Percentiles rank a stretch among this genome's conserved stretches.
Evolutionary conservation across 2,329 filamentous ascomycete species (phyloP).

Genomic region (Clonostachys solani): DNA sequence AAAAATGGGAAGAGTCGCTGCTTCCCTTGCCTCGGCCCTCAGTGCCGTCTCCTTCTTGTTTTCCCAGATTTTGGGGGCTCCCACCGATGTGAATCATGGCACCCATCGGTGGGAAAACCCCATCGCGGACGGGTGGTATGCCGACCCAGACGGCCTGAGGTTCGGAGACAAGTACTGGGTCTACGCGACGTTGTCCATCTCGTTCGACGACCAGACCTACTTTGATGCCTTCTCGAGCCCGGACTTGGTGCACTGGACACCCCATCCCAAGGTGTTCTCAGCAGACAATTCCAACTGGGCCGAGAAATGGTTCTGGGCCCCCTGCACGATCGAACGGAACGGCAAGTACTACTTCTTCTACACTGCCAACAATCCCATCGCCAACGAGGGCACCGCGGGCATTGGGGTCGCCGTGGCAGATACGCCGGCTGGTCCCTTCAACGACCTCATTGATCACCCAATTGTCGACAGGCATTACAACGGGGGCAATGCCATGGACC

Average conservation of each 20-base stretch:
- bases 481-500: constrained; percentile 5
- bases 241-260: constrained; percentile 3
- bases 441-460: constrained; percentile 3
- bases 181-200: constrained; percentile 3
- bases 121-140: constrained; percentile 5
- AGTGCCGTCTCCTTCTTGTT: too few relatives aligned
- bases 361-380: constrained; percentile 6
- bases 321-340: constrained; percentile 12
- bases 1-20: too few relatives aligned
- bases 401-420: constrained; percentile 4
- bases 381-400: constrained; percentile 1
- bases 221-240: constrained; percentile 6
- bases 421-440: constrained; percentile 3
- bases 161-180: constrained; percentile 6
- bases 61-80: too few relatives aligned
- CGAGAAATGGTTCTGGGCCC: constrained; percentile 6
- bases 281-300: constrained; percentile 3
- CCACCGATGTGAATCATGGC: neutral
- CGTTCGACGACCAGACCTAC: constrained; percentile 2
- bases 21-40: too few relatives aligned
- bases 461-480: constrained; percentile 1
- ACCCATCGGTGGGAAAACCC: constrained; percentile 2
- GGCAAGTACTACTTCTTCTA: constrained; percentile 13
- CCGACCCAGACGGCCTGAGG: constrained; percentile 5
- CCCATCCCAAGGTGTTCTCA: constrained; percentile 1